These are phyloP conservation scores for Rhizoclosmatium globosum DNA, from an alignment of 192 early-diverging fungal species.

Conservation along the genomic window DNA sequence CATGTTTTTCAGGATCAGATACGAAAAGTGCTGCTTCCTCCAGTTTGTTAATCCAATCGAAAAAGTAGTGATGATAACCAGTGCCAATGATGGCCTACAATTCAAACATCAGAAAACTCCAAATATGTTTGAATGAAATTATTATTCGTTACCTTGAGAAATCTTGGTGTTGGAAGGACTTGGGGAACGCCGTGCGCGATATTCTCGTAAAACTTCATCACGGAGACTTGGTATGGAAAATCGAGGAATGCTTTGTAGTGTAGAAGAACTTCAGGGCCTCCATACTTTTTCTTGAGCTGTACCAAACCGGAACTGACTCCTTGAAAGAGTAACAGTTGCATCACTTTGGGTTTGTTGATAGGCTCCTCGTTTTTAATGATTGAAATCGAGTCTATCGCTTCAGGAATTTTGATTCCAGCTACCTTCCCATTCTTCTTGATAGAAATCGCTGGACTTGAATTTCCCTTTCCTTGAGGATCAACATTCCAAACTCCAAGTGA, in stretches of 20 bases:
- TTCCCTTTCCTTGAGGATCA: background rate
- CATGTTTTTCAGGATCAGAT: background rate
- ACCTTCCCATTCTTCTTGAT: background rate
- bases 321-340: background rate
- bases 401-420: background rate
- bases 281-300: slow-evolving; percentile 20
- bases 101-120: too few species aligned
- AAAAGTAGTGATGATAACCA: slow-evolving; percentile 17
- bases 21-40: slow-evolving; percentile 20
- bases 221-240: slow-evolving; percentile 22
- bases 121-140: too few species aligned
- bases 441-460: background rate
- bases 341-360: slow-evolving; percentile 1
- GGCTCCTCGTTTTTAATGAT: background rate
- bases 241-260: slow-evolving; percentile 15
- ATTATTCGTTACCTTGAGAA: background rate
- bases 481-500: slow-evolving; percentile 27
- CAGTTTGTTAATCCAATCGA: slow-evolving; percentile 24
- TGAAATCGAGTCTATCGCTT: background rate
- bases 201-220: slow-evolving; percentile 41
- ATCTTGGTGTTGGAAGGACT: slow-evolving; percentile 35
- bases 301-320: background rate
- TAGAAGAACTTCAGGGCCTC: slow-evolving; percentile 11
- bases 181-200: slow-evolving; percentile 33
- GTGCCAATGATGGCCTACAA: background rate